Percentiles rank a stretch among this genome's conserved stretches.
Conservation (phyloP, 2,329 filamentous ascomycete species). For the Diaporthe longicolla region DNA sequence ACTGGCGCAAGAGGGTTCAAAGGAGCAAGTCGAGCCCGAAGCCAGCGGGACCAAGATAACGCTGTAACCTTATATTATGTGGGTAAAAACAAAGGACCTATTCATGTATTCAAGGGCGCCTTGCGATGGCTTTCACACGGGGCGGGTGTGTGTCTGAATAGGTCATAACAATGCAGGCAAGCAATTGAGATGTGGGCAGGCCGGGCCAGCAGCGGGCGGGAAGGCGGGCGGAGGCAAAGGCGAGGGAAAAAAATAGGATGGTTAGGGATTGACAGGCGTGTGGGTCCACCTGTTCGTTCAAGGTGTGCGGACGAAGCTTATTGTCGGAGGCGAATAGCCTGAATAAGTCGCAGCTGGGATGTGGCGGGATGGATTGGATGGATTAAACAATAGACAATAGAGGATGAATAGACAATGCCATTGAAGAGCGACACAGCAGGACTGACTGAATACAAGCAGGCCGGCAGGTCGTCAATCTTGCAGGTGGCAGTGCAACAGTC, state of each 20-base stretch:
- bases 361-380: background rate
- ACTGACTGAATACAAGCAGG: no score
- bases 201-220: background rate
- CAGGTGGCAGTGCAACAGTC: background rate
- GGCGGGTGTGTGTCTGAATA: conserved; percentile 1
- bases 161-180: conserved; percentile 25
- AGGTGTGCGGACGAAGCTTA: conserved; percentile 30
- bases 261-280: conserved; percentile 34
- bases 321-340: conserved; percentile 10
- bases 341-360: conserved; percentile 16
- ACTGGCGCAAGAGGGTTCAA: conserved; percentile 1
- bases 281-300: conserved; percentile 26
- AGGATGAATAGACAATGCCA: conserved; percentile 2
- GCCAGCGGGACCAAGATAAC: conserved; percentile 25
- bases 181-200: background rate
- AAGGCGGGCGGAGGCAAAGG: conserved; percentile 23
- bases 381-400: conserved; percentile 31
- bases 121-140: conserved; percentile 11
- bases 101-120: conserved; percentile 1
- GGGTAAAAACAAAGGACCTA: conserved; percentile 34
- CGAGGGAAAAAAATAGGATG: conserved; percentile 30
- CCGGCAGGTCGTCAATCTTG: background rate
- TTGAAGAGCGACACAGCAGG: background rate
- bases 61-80: conserved; percentile 3
- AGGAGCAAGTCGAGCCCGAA: conserved; percentile 17